These are phyloP conservation scores for Iberis pinnata DNA, from an alignment of 345 rosid genomes.

Conservation along the genomic window DNA sequence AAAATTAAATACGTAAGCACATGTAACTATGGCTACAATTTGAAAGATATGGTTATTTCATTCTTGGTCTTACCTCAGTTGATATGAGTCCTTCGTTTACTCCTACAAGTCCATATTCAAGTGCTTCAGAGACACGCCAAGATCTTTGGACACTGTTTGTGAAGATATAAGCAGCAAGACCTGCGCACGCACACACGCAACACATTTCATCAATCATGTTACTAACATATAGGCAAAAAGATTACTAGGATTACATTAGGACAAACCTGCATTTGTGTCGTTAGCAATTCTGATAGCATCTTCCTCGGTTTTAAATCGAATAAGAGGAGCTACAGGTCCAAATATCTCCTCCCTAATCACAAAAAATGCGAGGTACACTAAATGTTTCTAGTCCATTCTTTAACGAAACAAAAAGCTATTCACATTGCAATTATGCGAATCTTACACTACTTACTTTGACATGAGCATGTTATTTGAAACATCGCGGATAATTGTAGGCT, in stretches of 20 bases:
- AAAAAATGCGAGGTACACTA: conserved; percentile 5
- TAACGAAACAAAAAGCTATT: not conserved
- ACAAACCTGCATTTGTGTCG: conserved; percentile 74
- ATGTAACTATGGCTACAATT: not conserved
- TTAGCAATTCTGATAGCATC: conserved; percentile 79
- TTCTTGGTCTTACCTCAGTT: conserved; percentile 58
- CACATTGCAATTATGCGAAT: not conserved
- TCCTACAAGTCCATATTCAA: conserved; percentile 84
- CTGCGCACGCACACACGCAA: conserved; percentile 35
- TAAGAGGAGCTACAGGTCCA: conserved; percentile 92
- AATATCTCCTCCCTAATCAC: conserved; percentile 75
- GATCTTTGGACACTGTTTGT: conserved; percentile 77
- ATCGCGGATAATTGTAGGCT: conserved; percentile 77
- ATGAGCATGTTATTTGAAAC: conserved; percentile 62
- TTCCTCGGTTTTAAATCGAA: conserved; percentile 79
- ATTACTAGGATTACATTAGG: conserved; percentile 3
- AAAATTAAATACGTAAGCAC: conserved; percentile 15
- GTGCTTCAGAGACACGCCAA: conserved; percentile 93
- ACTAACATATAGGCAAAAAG: not conserved
- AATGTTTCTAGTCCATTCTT: not conserved
- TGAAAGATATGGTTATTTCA: conserved; percentile 4
- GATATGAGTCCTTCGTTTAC: conserved; percentile 89
- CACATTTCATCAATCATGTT: not conserved
- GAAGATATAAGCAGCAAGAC: conserved; percentile 89
- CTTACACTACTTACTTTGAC: conserved; percentile 47